These are phyloP conservation scores for Phytophthora europaea DNA, from an alignment of 352 stramenopile genomes.

Conservation along the genomic window DNA sequence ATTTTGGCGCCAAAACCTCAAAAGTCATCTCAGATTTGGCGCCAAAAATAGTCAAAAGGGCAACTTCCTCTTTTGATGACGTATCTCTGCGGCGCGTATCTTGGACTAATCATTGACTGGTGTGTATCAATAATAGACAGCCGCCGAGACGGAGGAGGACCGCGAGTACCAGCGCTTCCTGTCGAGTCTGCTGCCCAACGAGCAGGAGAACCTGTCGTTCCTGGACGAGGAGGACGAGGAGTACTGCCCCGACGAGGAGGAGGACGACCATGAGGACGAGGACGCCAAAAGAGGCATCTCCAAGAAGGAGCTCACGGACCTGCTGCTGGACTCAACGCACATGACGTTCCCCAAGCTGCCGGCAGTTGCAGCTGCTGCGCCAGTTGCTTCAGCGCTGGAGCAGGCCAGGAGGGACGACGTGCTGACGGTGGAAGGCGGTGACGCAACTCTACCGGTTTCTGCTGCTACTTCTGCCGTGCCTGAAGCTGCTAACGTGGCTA, in stretches of 20 bases:
- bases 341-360: slow-evolving; percentile 54
- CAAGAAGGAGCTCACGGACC: slow-evolving; percentile 84
- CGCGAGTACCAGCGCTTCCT: slow-evolving; percentile 88
- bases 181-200: slow-evolving; percentile 75
- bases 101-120: slow-evolving; percentile 16
- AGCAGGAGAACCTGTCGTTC: slow-evolving; percentile 83
- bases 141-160: slow-evolving; percentile 54
- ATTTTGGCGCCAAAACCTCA: slow-evolving; percentile 30
- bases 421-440: not conserved
- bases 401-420: slow-evolving; percentile 6
- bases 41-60: slow-evolving; percentile 33
- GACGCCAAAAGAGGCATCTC: slow-evolving; percentile 61
- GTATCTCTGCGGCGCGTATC: not conserved
- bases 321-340: slow-evolving; percentile 86
- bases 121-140: slow-evolving; percentile 13
- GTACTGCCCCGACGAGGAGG: slow-evolving; percentile 78
- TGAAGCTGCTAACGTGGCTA: not conserved
- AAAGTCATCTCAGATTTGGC: slow-evolving; percentile 21
- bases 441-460: not conserved
- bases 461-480: slow-evolving; percentile 5
- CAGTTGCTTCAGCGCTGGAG: slow-evolving; percentile 5
- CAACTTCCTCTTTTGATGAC: slow-evolving; percentile 8
- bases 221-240: slow-evolving; percentile 90
- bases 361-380: not conserved
- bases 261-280: slow-evolving; percentile 80